Evolutionary conservation across 1,284 basidiomycete species (phyloP).

Genomic region (Tylopilus sp.): DNA sequence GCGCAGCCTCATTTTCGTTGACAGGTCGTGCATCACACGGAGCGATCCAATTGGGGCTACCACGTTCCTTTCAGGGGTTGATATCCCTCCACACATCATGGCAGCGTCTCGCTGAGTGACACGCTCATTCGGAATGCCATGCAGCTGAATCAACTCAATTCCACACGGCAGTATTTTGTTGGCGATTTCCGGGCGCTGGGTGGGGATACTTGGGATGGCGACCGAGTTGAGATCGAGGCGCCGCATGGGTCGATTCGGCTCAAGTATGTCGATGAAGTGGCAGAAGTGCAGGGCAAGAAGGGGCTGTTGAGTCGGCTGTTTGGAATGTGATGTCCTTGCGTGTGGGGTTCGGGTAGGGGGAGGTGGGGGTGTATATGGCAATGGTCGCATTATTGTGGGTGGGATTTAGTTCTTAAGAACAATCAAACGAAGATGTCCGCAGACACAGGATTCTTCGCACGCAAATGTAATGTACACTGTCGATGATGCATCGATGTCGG

Average conservation of each 20-base stretch:
- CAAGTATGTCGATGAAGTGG: slow-evolving; percentile 21
- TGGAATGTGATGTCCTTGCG: slow-evolving; percentile 5
- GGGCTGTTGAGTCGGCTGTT: slow-evolving; percentile 23
- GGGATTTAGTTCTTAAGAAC: too few species aligned
- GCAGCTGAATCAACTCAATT: slow-evolving; percentile 19
- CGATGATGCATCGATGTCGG: too few species aligned
- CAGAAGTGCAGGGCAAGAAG: not conserved
- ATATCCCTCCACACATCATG: slow-evolving; percentile 20
- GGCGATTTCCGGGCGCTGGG: slow-evolving; percentile 19
- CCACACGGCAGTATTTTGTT: slow-evolving; percentile 21
- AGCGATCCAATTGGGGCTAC: slow-evolving; percentile 16
- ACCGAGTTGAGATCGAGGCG: slow-evolving; percentile 17
- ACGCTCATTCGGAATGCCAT: slow-evolving; percentile 11
- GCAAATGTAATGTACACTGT: too few species aligned
- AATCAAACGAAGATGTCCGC: too few species aligned
- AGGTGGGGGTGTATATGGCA: too few species aligned
- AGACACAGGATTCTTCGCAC: too few species aligned
- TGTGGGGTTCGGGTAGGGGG: too few species aligned
- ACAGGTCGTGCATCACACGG: slow-evolving; percentile 12
- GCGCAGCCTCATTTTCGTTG: slow-evolving; percentile 14
- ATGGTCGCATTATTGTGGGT: too few species aligned
- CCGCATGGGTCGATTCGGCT: slow-evolving; percentile 18
- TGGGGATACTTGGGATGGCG: slow-evolving; percentile 21
- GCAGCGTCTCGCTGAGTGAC: slow-evolving; percentile 15
- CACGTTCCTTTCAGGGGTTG: slow-evolving; percentile 24